Base-by-base conservation (phyloP, 805 yeast genomes). In the Wickerhamiella sergipiensis region DNA sequence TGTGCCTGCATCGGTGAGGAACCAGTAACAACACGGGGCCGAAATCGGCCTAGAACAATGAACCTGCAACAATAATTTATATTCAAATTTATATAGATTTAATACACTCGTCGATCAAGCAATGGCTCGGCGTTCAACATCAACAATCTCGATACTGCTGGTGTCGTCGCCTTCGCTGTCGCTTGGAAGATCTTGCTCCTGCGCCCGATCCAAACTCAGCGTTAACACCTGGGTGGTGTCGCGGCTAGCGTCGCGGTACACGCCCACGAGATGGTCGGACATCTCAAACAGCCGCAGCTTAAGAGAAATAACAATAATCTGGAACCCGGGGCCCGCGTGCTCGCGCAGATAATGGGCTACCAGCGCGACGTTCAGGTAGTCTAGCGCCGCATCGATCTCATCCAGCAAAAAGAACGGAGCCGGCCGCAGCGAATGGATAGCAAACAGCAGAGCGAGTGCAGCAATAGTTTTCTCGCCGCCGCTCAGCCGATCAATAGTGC, bases 381-480 rank as follows among this genome's bases (percentile, higher is more conserved):
- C 98, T 53, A 92, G 74, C 0, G 97, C 97, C 0, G 98, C 97
- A 68, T 92, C 98, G n/a, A 92, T 88, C 67, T 92, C 98, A 65
- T 92, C 98, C 43, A 92, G 70, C 0, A 92, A 95, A 63, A 92
- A 90, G 64, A 92, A 92, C 31, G 98, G 98, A 0, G 96, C 83
- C 2, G 97, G 97, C 48, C 82, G 90, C 67, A 71, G 84, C 0
- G 94, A 81, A 64, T 92, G 97, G 43, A 89, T 79, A 0, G 97
- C 89, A 69, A 92, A 92, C 46, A 92, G 66, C 55, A 92, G 70
- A 0, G 97, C 97, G 55, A 92, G 69, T 0, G 98, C 98, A 1
- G 98, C 98, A 64, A 92, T 82, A 1, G 97, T 85, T 63, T 89
- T 88, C 63, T 92, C 98, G 50, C 98, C 98, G 50, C 98, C 98